Evolutionary conservation across 2,329 filamentous ascomycete genomes (phyloP).

Genomic region (Calonectria honghensis): DNA sequence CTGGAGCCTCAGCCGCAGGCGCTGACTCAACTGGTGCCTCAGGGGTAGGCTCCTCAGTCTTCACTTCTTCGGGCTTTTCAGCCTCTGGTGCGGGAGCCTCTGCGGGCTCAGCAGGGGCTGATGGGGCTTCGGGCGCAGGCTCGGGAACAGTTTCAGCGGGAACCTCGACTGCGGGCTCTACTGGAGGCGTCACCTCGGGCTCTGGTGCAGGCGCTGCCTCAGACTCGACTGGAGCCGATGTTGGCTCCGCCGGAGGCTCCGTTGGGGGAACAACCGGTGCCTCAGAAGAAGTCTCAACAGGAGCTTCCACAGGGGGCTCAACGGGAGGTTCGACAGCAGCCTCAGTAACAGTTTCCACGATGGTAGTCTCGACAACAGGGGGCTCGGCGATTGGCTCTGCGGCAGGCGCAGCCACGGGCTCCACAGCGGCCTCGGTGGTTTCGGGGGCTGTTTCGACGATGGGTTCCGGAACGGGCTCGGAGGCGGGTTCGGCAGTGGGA

Average conservation of each 20-base stretch:
- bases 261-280: neutral
- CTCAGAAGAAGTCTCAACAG: conserved; percentile 8
- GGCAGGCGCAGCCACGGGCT: conserved; percentile 21
- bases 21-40: conserved; percentile 36
- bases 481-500: conserved; percentile 5
- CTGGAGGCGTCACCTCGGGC: neutral
- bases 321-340: neutral
- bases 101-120: neutral
- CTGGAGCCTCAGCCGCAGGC: conserved; percentile 17
- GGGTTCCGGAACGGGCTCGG: conserved; percentile 28
- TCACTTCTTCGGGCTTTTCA: conserved; percentile 24
- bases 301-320: neutral
- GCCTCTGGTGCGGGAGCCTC: conserved; percentile 6
- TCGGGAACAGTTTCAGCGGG: conserved; percentile 9
- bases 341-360: conserved; percentile 21
- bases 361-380: conserved; percentile 5
- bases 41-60: conserved; percentile 39
- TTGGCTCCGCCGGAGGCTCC: neutral
- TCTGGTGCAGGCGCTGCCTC: neutral
- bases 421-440: conserved; percentile 21
- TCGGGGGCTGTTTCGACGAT: conserved; percentile 27
- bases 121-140: conserved; percentile 17
- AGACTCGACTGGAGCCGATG: neutral
- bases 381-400: conserved; percentile 1
- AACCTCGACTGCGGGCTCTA: neutral